These are phyloP conservation scores for Paracamarosporium sp. DNA, from an alignment of 2,329 filamentous ascomycete genomes.

Conservation along the genomic window DNA sequence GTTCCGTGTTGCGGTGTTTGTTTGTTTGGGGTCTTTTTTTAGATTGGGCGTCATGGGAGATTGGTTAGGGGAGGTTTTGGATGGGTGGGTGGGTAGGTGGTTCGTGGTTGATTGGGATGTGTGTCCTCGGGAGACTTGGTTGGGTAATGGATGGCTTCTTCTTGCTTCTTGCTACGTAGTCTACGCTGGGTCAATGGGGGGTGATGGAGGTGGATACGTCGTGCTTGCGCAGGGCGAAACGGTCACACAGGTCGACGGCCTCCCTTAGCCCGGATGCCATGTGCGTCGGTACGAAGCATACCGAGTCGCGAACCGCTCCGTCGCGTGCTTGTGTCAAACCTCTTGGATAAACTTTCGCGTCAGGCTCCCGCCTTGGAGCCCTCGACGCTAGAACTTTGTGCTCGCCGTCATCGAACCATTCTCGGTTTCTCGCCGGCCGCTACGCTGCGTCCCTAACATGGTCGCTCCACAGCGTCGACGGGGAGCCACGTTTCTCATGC, in stretches of 20 bases:
- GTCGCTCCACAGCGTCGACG: background rate
- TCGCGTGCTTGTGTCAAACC: background rate
- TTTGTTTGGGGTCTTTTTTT: background rate
- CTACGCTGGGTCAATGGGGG: too few relatives aligned
- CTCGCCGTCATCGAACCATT: background rate
- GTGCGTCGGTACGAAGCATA: background rate
- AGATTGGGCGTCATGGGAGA: background rate
- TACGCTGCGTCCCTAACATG: too few relatives aligned
- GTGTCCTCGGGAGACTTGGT: too few relatives aligned
- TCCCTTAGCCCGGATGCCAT: background rate
- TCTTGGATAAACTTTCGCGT: background rate
- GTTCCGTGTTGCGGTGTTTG: background rate
- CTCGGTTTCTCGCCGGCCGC: too few relatives aligned
- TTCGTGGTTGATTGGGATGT: too few relatives aligned
- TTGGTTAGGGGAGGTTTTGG: too few relatives aligned
- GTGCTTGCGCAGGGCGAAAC: too few relatives aligned
- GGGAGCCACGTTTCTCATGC: background rate
- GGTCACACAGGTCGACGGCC: too few relatives aligned
- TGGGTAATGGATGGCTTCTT: too few relatives aligned
- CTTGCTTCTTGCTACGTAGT: too few relatives aligned
- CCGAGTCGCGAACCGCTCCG: background rate
- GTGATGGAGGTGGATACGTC: too few relatives aligned
- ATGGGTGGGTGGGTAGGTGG: too few relatives aligned
- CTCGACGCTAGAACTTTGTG: slow-evolving; percentile 3
- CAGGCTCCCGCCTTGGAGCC: background rate